Base-by-base conservation (phyloP, 352 stramenopile species). In the Elongisporangium anandrum region DNA sequence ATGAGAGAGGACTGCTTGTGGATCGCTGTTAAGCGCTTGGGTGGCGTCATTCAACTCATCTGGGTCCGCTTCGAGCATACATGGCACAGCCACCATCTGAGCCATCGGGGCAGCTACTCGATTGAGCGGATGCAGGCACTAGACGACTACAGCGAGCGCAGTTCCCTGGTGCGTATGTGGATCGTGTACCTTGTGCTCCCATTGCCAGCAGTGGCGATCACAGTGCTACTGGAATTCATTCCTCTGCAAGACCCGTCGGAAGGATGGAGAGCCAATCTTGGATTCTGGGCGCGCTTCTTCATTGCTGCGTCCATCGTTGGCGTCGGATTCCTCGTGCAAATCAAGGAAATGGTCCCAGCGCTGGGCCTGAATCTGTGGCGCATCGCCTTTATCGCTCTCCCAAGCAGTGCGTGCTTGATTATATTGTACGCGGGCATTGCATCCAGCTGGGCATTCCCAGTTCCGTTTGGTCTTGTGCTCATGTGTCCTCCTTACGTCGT, bases 81-180 rank as follows among this genome's bases (percentile, higher is more conserved):
- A 6, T 75, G 68, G 64, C 64, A 75, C 22, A 26, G 52, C 4
- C 21, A 75, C 1, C 60, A 73, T 60, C 60, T 77, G 1, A 73
- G 59, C 56, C 64, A 69, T n/a, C 70, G 68, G 20, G 66, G 66
- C 29, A 68, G 62, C 15, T 77, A 72, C 47, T 77, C 66, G 20
- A 60, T 75, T 4, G 67, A 72, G 50, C 60, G 66, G 0, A 72
- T 75, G 64, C 22, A 64, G 1, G 66, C 61, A 5, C 55, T 75
- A 1, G 57, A 74, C 29, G 60, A 77, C 20, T 74, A 75, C 45
- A 68, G 64, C 45, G 49, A 58, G 20, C 54, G 41, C 1, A 52
- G 55, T 20, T 69, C 63, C 0, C 54, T 56, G 2, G 15, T 21
- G 20, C 66, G 63, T 1, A 63, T 68, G 2, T 20, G 59, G 34